These are phyloP conservation scores for Metschnikowia colocasiae DNA, from an alignment of 805 yeast species.

Conservation along the genomic window DNA sequence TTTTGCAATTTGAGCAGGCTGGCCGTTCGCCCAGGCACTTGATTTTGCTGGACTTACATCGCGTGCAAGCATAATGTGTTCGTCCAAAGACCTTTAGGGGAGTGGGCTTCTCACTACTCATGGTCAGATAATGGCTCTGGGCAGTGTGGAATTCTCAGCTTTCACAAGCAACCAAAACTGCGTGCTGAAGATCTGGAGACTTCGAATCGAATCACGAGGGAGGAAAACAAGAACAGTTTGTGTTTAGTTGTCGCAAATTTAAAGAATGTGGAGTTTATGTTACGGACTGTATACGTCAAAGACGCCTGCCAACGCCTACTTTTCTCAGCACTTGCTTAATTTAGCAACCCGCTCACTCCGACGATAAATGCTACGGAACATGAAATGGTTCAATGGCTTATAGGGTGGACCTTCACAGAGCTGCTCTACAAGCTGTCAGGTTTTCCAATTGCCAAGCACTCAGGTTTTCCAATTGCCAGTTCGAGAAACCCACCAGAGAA, in stretches of 20 bases:
- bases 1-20: conserved; percentile 38
- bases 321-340: neutral
- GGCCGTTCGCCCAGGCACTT: conserved; percentile 42
- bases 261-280: neutral
- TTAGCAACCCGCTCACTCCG: neutral
- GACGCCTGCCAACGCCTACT: conserved; percentile 1
- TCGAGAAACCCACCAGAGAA: neutral
- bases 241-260: conserved; percentile 1
- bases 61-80: conserved; percentile 41
- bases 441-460: neutral
- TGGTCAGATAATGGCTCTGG: neutral
- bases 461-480: neutral
- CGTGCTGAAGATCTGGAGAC: neutral
- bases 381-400: neutral
- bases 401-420: neutral
- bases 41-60: conserved; percentile 39
- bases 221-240: neutral
- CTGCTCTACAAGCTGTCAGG: too few relatives aligned
- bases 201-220: neutral
- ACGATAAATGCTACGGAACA: too few relatives aligned
- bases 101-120: conserved; percentile 16
- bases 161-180: neutral
- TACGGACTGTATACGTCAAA: conserved; percentile 2
- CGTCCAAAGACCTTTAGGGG: conserved; percentile 43
- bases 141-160: neutral